Base-by-base conservation (phyloP, 495 filamentous ascomycete genomes). In the Durotheca rogersii region DNA sequence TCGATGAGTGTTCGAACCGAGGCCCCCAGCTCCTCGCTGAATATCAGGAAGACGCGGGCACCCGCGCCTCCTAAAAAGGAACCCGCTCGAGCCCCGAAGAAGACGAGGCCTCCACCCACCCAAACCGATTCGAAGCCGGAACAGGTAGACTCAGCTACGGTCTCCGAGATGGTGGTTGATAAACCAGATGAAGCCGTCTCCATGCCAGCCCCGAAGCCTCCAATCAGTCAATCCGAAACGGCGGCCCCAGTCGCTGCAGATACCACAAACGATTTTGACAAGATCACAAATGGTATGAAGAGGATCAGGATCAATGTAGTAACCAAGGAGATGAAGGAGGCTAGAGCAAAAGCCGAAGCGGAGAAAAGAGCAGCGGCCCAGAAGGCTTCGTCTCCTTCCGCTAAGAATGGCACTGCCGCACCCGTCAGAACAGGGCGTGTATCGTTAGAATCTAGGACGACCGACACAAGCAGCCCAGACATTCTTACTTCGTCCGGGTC, bases 271-370 rank as follows among this genome's bases (percentile, higher is more conserved):
- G 48, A 75, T 67, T 63, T 91, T 15, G 85, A 91, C 39, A 72
- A 67, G 15, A 68, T 93, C 21, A 77, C 86, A 0, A 72, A 76
- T n/a, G 81, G 81, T 9, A 76, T 92, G 65, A 84, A 84, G 58
- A 86, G 82, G 55, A 83, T 94, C 55, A 91, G 85, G 58, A 73
- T 94, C 37, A 88, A 83, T 33, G 72, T 92, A 31, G 74, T 87
- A 0, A 81, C 85, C 0, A 81, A 84, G 17, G 82, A 89, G 47
- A 84, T 88, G 60, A 77, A 84, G 44, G 85, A 87, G 25, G 79
- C 78, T 4, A 64, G 67, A 3, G 62, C 73, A 29, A 67, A 60
- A 34, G 69, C 66, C 10, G 65, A 67, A 35, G 47, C 62, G 20
- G 53, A 55, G 47, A 44, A 56, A 9, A 46, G 15, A 14, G 29